phyloP scores from a whole-genome alignment of 495 filamentous ascomycete genomes.

The Aspergillus coremiiformis region DNA sequence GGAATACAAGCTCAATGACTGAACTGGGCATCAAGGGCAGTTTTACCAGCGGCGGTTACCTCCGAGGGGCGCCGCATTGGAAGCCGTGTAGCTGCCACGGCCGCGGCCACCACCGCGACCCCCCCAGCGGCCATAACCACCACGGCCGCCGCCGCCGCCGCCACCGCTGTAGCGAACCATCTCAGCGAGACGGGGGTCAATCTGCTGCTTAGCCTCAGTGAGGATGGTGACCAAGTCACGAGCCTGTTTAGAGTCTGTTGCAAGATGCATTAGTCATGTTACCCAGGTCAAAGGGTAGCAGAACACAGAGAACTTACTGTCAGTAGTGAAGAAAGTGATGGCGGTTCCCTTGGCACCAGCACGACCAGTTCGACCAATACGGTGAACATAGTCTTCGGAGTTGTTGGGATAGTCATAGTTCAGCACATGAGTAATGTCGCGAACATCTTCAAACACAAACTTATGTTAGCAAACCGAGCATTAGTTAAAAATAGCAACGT shows the following conservation, averaged over 20 bases:
- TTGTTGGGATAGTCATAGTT: slow-evolving; percentile 99
- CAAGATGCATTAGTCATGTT: slow-evolving; percentile 22
- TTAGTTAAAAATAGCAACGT: slow-evolving; percentile 43
- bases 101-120: slow-evolving; percentile 52
- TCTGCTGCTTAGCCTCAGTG: slow-evolving; percentile 94
- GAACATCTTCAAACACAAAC: slow-evolving; percentile 76
- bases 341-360: slow-evolving; percentile 85
- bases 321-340: slow-evolving; percentile 94
- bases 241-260: slow-evolving; percentile 85
- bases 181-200: slow-evolving; percentile 90
- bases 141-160: slow-evolving; percentile 65
- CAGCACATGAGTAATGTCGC: slow-evolving; percentile 99
- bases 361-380: slow-evolving; percentile 89
- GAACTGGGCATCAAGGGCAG: slow-evolving; percentile 14
- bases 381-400: slow-evolving; percentile 98
- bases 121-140: slow-evolving; percentile 54
- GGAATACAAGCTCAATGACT: slow-evolving; percentile 27
- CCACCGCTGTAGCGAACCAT: slow-evolving; percentile 92
- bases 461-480: slow-evolving; percentile 69
- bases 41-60: slow-evolving; percentile 55
- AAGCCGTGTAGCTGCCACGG: slow-evolving; percentile 49
- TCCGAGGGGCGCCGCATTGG: slow-evolving; percentile 58
- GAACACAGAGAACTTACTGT: slow-evolving; percentile 61
- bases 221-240: slow-evolving; percentile 91
- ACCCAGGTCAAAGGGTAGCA: background rate